These are phyloP conservation scores for Saturnispora saitoi DNA, from an alignment of 805 yeast species.

Conservation along the genomic window DNA sequence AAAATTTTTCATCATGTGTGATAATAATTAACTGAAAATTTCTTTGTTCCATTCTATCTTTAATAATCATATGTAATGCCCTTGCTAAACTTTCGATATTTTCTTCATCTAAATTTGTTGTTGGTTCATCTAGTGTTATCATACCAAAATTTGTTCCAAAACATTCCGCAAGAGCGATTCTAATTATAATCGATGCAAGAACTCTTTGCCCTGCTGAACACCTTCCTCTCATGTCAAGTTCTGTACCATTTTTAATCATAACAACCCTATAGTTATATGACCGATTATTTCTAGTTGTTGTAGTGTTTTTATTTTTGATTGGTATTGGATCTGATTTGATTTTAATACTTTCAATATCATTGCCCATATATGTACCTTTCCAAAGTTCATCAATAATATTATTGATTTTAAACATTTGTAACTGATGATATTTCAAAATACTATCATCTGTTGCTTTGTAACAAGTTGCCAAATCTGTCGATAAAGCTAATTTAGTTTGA, in stretches of 20 bases:
- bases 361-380: conserved; percentile 90
- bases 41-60: conserved; percentile 62
- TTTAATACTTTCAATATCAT: conserved; percentile 87
- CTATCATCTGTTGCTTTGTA: conserved; percentile 85
- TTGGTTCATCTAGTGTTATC: conserved; percentile 95
- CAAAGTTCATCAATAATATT: conserved; percentile 82
- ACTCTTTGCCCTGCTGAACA: conserved; percentile 98
- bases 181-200: conserved; percentile 80
- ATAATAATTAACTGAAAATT: conserved; percentile 93
- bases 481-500: conserved; percentile 66
- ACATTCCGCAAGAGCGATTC: conserved; percentile 90
- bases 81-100: conserved; percentile 83
- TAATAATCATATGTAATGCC: conserved; percentile 68
- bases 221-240: conserved; percentile 95
- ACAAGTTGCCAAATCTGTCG: conserved; percentile 74
- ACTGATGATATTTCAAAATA: conserved; percentile 83
- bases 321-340: conserved; percentile 70
- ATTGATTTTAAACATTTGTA: conserved; percentile 90
- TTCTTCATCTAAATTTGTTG: conserved; percentile 87
- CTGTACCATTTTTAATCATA: conserved; percentile 87
- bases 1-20: conserved; percentile 91
- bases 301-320: conserved; percentile 30
- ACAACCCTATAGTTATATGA: conserved; percentile 90
- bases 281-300: conserved; percentile 33
- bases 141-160: conserved; percentile 94